A percentile compares a stretch with the other conserved stretches of the same genome.
Conservation (phyloP, 1,284 basidiomycete genomes). For the Rugosomyces carneus region DNA sequence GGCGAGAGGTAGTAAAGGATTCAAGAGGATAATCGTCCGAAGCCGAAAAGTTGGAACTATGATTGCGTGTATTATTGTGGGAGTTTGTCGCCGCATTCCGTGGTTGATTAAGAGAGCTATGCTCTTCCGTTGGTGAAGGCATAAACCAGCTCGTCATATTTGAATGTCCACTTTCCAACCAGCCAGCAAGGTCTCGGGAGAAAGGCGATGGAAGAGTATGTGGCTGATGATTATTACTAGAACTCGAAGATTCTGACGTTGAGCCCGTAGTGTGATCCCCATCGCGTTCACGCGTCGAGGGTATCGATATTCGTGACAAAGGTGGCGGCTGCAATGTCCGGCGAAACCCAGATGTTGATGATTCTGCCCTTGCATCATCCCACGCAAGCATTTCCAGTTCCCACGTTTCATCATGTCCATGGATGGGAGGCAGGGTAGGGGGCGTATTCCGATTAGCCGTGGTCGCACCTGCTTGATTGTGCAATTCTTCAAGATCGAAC, state of each 20-base stretch:
- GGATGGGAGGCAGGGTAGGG: slow-evolving; percentile 24
- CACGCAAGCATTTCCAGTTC: slow-evolving; percentile 8
- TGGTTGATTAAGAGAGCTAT: not conserved
- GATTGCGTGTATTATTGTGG: not conserved
- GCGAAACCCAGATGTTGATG: not conserved
- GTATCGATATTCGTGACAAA: slow-evolving; percentile 4
- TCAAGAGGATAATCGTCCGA: slow-evolving; percentile 2
- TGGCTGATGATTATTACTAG: slow-evolving; percentile 1
- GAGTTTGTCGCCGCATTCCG: not conserved
- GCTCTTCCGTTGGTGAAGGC: slow-evolving; percentile 5
- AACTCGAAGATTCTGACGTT: slow-evolving; percentile 2
- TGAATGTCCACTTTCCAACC: slow-evolving; percentile 16
- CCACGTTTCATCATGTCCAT: slow-evolving; percentile 12
- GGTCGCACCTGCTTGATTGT: not conserved
- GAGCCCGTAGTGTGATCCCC: slow-evolving; percentile 2
- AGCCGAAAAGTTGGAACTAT: not conserved
- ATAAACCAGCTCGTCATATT: slow-evolving; percentile 3
- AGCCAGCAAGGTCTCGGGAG: slow-evolving; percentile 19
- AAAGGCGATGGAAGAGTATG: slow-evolving; percentile 21
- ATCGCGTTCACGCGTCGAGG: not conserved
- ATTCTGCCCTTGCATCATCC: not conserved
- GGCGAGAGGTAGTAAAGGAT: slow-evolving; percentile 6
- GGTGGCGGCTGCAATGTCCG: slow-evolving; percentile 4
- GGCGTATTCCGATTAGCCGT: slow-evolving; percentile 15
- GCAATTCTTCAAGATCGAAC: slow-evolving; percentile 11